phyloP scores from a whole-genome alignment of 148 eudicot species.

The Cornus suecica region DNA sequence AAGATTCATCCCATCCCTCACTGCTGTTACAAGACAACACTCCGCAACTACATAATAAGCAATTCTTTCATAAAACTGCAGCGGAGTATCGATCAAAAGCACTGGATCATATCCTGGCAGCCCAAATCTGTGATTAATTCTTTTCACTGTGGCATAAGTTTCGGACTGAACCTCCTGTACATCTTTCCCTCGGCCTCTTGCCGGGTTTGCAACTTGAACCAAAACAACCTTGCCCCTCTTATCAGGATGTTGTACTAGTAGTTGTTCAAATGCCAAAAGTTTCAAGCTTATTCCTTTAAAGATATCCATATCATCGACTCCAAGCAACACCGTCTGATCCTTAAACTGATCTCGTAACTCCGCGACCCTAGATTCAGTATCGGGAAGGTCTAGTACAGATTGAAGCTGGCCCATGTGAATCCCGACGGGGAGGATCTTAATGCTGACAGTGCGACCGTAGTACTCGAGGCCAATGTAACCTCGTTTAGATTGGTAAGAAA shows the following conservation, averaged over 20 bases:
- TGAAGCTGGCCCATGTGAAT: slow-evolving; percentile 81
- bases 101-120: slow-evolving; percentile 63
- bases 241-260: slow-evolving; percentile 69
- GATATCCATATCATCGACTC: slow-evolving; percentile 94
- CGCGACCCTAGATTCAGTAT: slow-evolving; percentile 53
- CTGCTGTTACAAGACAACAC: slow-evolving; percentile 83
- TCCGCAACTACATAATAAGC: slow-evolving; percentile 79
- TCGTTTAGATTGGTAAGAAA: slow-evolving; percentile 74
- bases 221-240: slow-evolving; percentile 66
- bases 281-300: slow-evolving; percentile 86
- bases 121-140: slow-evolving; percentile 61
- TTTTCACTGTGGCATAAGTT: slow-evolving; percentile 52
- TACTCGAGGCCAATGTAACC: slow-evolving; percentile 83
- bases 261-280: slow-evolving; percentile 75
- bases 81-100: slow-evolving; percentile 54
- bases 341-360: slow-evolving; percentile 50
- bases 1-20: slow-evolving; percentile 87
- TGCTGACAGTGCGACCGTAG: slow-evolving; percentile 82
- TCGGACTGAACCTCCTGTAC: slow-evolving; percentile 69
- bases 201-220: slow-evolving; percentile 90
- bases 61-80: slow-evolving; percentile 68
- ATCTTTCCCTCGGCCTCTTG: slow-evolving; percentile 81
- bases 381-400: slow-evolving; percentile 62
- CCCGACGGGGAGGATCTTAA: slow-evolving; percentile 85
- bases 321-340: slow-evolving; percentile 70